Conservation (phyloP, 352 stramenopile genomes). For the Pythium rishiriense region DNA sequence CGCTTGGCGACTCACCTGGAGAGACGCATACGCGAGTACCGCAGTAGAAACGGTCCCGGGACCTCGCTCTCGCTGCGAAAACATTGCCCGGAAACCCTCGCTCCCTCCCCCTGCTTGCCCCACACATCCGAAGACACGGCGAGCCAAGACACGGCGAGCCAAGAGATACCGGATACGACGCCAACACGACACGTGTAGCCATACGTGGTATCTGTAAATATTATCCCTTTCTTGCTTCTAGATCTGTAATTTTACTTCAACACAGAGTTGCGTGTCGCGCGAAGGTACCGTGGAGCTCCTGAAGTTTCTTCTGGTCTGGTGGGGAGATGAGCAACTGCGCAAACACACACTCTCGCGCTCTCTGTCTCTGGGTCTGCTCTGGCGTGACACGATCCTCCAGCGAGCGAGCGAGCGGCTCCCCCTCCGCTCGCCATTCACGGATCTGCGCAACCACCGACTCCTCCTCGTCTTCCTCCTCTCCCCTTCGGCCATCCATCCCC, state of each 20-base stretch:
- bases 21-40: too few relatives aligned
- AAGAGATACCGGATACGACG: too few relatives aligned
- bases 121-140: too few relatives aligned
- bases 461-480: slow-evolving; percentile 4
- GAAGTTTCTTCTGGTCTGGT: slow-evolving; percentile 13
- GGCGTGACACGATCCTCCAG: slow-evolving; percentile 6
- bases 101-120: too few relatives aligned
- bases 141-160: too few relatives aligned
- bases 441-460: slow-evolving; percentile 11
- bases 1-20: too few relatives aligned
- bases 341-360: slow-evolving; percentile 29
- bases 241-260: slow-evolving; percentile 20
- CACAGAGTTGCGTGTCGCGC: slow-evolving; percentile 11
- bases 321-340: slow-evolving; percentile 18
- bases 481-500: background rate
- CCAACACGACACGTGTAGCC: slow-evolving; percentile 32
- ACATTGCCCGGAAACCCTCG: too few relatives aligned
- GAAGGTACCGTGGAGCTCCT: slow-evolving; percentile 20
- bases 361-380: slow-evolving; percentile 8
- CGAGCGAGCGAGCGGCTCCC: background rate
- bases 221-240: background rate
- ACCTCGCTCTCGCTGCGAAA: too few relatives aligned
- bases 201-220: slow-evolving; percentile 15
- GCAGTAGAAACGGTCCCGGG: too few relatives aligned
- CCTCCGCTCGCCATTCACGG: slow-evolving; percentile 14